Evolutionary conservation across 345 rosid genomes (phyloP).

Genomic region (Psidium friedrichsthalianum): DNA sequence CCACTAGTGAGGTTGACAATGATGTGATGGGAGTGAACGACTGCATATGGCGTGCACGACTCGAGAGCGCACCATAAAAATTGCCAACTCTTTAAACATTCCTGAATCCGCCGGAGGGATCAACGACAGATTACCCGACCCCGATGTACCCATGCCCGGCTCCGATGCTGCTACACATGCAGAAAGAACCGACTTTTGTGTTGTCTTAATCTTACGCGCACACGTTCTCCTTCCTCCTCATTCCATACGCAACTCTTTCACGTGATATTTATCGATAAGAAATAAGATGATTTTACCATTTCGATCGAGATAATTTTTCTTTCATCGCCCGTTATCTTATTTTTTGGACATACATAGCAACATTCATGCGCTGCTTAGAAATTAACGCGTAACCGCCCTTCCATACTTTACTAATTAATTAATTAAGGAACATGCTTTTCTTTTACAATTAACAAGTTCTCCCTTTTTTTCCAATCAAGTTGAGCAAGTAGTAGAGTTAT

Average conservation of each 20-base stretch:
- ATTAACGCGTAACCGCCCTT: no score
- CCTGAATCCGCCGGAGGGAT: neutral
- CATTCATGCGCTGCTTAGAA: no score
- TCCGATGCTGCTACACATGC: neutral
- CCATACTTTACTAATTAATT: no score
- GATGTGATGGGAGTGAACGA: neutral
- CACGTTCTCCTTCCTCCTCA: neutral
- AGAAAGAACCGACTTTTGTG: neutral
- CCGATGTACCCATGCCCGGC: neutral
- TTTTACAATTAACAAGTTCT: no score
- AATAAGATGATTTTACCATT: neutral
- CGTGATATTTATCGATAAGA: rapidly evolving
- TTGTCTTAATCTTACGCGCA: neutral
- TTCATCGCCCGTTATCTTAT: no score
- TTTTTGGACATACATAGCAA: no score
- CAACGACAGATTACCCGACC: neutral
- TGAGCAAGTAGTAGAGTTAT: no score
- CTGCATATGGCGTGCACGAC: neutral
- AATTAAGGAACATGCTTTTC: no score
- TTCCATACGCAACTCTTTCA: neutral
- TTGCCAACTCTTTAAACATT: neutral
- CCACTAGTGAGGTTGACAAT: neutral
- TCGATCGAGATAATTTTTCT: no score
- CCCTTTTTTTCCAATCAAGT: no score
- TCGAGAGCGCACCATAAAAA: neutral